phyloP scores from a whole-genome alignment of 176 grass and related monocot species.

The Puccinellia tenuiflora region DNA sequence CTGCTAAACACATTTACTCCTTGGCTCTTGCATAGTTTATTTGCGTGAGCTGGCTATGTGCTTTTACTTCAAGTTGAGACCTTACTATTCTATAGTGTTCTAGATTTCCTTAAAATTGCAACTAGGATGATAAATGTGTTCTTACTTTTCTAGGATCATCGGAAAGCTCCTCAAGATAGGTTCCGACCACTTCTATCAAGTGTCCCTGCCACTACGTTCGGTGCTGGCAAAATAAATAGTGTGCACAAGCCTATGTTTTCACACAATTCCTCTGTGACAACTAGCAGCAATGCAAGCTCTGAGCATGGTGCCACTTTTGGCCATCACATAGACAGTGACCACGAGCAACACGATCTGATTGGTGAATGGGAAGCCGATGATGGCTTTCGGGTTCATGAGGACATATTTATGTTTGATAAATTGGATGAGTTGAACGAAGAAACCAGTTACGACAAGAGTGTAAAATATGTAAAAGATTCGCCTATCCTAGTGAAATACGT shows the following conservation, averaged over 20 bases:
- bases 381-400: conserved; percentile 40
- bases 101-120: background rate
- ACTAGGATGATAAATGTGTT: conserved; percentile 23
- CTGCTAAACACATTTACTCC: background rate
- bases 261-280: conserved; percentile 64
- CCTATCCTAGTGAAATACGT: conserved; percentile 12
- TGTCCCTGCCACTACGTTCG: conserved; percentile 62
- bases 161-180: conserved; percentile 77
- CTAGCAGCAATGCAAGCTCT: conserved; percentile 68
- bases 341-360: conserved; percentile 42
- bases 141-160: conserved; percentile 67
- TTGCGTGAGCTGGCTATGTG: background rate
- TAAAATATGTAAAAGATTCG: conserved; percentile 16
- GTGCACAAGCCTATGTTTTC: conserved; percentile 51
- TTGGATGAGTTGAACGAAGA: conserved; percentile 65
- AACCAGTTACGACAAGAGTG: conserved; percentile 13
- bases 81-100: background rate
- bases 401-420: conserved; percentile 86
- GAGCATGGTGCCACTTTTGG: conserved; percentile 38
- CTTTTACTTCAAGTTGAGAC: background rate
- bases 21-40: conserved; percentile 7
- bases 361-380: conserved; percentile 47
- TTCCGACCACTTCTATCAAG: conserved; percentile 89
- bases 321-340: conserved; percentile 44
- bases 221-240: conserved; percentile 46